These are phyloP conservation scores for Xylaria flabelliformis DNA, from an alignment of 495 filamentous ascomycete genomes.

Conservation along the genomic window DNA sequence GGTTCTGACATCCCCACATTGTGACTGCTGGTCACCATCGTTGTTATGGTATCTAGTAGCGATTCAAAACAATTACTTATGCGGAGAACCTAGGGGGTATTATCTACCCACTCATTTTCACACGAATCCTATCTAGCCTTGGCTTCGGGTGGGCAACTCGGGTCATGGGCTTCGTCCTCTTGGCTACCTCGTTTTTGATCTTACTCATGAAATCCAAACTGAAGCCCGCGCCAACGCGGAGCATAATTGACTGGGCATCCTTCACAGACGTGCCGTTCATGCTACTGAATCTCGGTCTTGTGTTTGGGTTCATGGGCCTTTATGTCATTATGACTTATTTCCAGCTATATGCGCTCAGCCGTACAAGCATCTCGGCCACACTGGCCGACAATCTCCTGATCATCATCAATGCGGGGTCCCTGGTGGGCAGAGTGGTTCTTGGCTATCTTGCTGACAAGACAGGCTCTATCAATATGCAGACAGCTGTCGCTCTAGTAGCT, in stretches of 20 bases:
- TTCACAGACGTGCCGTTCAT: constrained; percentile 43
- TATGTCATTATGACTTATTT: constrained; percentile 75
- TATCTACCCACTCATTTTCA: constrained; percentile 46
- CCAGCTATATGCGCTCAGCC: constrained; percentile 55
- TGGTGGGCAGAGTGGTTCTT: constrained; percentile 69
- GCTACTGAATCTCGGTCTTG: constrained; percentile 36
- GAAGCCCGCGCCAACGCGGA: constrained; percentile 36
- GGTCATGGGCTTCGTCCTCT: constrained; percentile 42
- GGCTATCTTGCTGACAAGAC: constrained; percentile 70
- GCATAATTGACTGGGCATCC: constrained; percentile 39
- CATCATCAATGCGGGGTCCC: constrained; percentile 55
- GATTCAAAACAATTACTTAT: neutral
- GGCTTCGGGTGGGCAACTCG: constrained; percentile 52
- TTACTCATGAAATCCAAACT: constrained; percentile 45
- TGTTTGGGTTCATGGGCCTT: constrained; percentile 64
- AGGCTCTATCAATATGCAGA: constrained; percentile 50
- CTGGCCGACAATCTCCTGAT: constrained; percentile 57
- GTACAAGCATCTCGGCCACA: constrained; percentile 50
- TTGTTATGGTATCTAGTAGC: neutral
- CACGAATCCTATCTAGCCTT: constrained; percentile 30
- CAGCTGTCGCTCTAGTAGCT: constrained; percentile 48
- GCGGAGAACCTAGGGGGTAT: constrained; percentile 25
- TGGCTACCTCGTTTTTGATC: constrained; percentile 42
- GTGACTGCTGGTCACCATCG: neutral
- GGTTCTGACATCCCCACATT: neutral